Base-by-base conservation (phyloP, 169 alveolate species). In the Plasmodium malariae region DNA sequence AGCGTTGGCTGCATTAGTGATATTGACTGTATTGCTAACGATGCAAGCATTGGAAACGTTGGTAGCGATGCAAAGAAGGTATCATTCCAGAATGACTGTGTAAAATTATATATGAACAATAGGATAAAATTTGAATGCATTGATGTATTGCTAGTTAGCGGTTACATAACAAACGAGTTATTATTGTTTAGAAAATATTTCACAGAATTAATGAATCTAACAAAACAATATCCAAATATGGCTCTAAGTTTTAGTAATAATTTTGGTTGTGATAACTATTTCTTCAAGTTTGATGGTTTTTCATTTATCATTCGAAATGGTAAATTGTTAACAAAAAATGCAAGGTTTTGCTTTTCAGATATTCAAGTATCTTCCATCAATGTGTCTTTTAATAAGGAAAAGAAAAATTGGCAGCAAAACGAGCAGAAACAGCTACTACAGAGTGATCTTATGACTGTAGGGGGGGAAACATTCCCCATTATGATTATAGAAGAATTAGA, bases 261-360 rank as follows among this genome's bases (percentile, higher is more conserved):
- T 28, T 34, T 21, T 30, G 92, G 92, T 4, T 86, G 92, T 57
- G 92, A 86, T 70, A 86, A 70, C 28, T 49, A 86, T 59, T 86
- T 86, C 14, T 86, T 17, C 63, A 86, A 37, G 30, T 86, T 55
- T 67, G 92, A 86, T 86, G 92, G 92, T 1, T 86, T 86, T 21
- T 86, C 92, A 9, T 86, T 86, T 70, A n/a, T 86, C 2, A 32
- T 69, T 1, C 43, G 55, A 73, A 59, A 70, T 34, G 32, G 45
- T 21, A 36, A 86, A 70, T 26, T 86, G 17, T 24, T 86, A 40
- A 86, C 92, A 6, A 86, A 86, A 73, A 86, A 86, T 49, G 92
- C 87, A 7, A 36, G 92, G 9, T 86, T 69, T 86, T 19, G 78
- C 5, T 86, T 86, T 62, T 59, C 57, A 0, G 92, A 86, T 17